These are phyloP conservation scores for Neoboletus magnificus DNA, from an alignment of 768 basidiomycete species.

Conservation along the genomic window DNA sequence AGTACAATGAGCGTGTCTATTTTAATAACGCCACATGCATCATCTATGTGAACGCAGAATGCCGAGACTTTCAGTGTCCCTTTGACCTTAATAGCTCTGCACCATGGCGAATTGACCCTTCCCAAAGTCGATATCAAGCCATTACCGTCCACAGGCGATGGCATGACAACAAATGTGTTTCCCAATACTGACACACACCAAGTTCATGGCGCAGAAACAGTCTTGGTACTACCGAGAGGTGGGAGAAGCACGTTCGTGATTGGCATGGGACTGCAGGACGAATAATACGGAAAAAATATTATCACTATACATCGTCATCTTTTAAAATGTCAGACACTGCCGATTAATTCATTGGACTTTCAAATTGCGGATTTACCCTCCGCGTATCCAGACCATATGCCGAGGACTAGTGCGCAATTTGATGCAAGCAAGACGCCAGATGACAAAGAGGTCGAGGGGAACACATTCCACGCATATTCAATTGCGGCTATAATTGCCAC, in stretches of 20 bases:
- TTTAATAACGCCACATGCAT: background rate
- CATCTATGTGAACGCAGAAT: conserved; percentile 43
- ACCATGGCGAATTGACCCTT: conserved; percentile 74
- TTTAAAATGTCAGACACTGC: background rate
- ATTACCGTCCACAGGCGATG: conserved; percentile 48
- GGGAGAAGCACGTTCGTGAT: conserved; percentile 80
- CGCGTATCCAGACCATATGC: conserved; percentile 52
- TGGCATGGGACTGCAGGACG: conserved; percentile 52
- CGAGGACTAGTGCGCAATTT: conserved; percentile 50
- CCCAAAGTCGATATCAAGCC: conserved; percentile 70
- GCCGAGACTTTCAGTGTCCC: conserved; percentile 54
- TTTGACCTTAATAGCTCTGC: conserved; percentile 81
- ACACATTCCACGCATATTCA: conserved; percentile 88
- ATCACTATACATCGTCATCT: background rate
- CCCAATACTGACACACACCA: conserved; percentile 81
- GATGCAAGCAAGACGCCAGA: conserved; percentile 53
- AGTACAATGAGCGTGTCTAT: conserved; percentile 17
- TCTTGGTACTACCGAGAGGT: conserved; percentile 79
- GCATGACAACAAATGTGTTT: conserved; percentile 56
- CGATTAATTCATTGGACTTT: background rate
- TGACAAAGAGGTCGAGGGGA: conserved; percentile 71
- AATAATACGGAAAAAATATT: conserved; percentile 7
- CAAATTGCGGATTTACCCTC: conserved; percentile 31
- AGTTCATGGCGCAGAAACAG: conserved; percentile 75
- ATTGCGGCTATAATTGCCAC: conserved; percentile 55